Percentiles rank a stretch among this genome's conserved stretches.
Conservation (phyloP, 2,329 filamentous ascomycete genomes). For the Diplodia intermedia region DNA sequence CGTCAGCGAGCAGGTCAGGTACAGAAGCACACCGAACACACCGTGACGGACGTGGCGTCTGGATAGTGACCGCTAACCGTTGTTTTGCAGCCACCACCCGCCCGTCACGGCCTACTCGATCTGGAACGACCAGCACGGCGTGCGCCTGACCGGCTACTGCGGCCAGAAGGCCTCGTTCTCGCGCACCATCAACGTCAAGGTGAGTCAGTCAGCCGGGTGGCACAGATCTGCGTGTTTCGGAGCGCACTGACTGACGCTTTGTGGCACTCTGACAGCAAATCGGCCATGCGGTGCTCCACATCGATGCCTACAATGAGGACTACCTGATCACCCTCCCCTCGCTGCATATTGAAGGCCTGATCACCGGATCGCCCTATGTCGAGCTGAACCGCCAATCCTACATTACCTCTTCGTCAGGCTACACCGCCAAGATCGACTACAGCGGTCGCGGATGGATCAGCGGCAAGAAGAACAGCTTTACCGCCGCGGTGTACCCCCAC, state of each 20-base stretch:
- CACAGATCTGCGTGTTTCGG: not conserved
- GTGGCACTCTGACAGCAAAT: constrained; percentile 64
- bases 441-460: constrained; percentile 92
- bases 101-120: constrained; percentile 95
- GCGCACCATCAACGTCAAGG: constrained; percentile 88
- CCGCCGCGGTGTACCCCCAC: constrained; percentile 73
- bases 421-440: constrained; percentile 89
- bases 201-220: constrained; percentile 32
- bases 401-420: constrained; percentile 86
- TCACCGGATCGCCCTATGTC: constrained; percentile 85
- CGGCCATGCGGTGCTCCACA: constrained; percentile 82
- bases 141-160: constrained; percentile 83
- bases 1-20: constrained; percentile 92
- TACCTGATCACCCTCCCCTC: constrained; percentile 92
- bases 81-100: constrained; percentile 73
- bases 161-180: constrained; percentile 96
- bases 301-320: constrained; percentile 71
- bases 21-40: constrained; percentile 33
- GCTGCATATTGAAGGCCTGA: constrained; percentile 91
- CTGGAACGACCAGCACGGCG: constrained; percentile 81
- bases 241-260: constrained; percentile 14
- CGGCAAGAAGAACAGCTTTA: constrained; percentile 93
- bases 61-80: constrained; percentile 2
- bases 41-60: not conserved
- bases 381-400: constrained; percentile 86